These are phyloP conservation scores for Hibiscus trionum DNA, from an alignment of 345 rosid species.

Conservation along the genomic window DNA sequence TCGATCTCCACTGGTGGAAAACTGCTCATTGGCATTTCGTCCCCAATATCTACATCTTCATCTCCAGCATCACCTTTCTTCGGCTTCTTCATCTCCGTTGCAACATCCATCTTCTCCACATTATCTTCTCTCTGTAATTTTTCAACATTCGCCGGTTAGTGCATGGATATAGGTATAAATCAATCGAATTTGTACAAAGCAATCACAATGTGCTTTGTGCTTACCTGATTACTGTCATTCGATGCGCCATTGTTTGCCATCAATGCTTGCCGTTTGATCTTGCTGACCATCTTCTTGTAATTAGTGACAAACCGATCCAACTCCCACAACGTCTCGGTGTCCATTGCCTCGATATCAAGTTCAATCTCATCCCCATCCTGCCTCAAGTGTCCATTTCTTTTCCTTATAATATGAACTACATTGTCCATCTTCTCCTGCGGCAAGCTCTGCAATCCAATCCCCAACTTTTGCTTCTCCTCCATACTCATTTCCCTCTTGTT, in stretches of 20 bases:
- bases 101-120: constrained; percentile 37
- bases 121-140: constrained; percentile 20
- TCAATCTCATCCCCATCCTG: constrained; percentile 89
- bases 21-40: constrained; percentile 62
- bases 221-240: constrained; percentile 29
- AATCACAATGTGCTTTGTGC: constrained; percentile 6
- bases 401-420: constrained; percentile 62
- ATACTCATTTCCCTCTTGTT: constrained; percentile 68
- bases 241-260: constrained; percentile 26
- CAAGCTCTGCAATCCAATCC: constrained; percentile 61
- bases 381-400: constrained; percentile 53
- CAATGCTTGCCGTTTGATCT: constrained; percentile 64
- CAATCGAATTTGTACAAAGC: not conserved
- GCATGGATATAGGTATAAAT: not conserved
- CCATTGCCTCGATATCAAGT: constrained; percentile 67
- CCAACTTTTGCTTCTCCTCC: constrained; percentile 64
- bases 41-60: constrained; percentile 86
- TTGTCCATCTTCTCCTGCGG: constrained; percentile 83
- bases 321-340: constrained; percentile 76
- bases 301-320: constrained; percentile 77
- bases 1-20: constrained; percentile 85
- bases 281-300: constrained; percentile 71
- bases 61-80: constrained; percentile 69
- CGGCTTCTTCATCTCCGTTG: constrained; percentile 41
- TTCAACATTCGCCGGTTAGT: not conserved